A percentile compares a stretch with the other conserved stretches of the same genome.
Evolutionary conservation across 164 flowering plant genomes (phyloP).

Genomic region (Kalanchoe fedtschenkoi): DNA sequence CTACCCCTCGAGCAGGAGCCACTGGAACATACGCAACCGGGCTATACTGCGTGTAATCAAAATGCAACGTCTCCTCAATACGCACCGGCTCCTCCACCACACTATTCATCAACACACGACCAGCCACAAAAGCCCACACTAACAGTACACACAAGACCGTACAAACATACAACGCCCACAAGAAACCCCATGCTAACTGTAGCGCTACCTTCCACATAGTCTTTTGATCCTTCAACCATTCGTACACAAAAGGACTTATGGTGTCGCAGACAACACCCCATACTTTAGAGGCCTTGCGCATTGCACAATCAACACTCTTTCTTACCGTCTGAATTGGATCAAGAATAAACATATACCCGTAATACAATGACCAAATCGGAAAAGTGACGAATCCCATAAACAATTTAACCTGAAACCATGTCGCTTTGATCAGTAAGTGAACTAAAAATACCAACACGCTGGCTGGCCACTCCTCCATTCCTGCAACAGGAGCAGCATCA

Average conservation of each 20-base stretch:
- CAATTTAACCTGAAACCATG: conserved; percentile 36
- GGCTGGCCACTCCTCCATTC: conserved; percentile 1
- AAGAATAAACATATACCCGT: conserved; percentile 19
- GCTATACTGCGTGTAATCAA: conserved; percentile 47
- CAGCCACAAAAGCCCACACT: conserved; percentile 30
- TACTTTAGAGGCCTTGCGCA: conserved; percentile 11
- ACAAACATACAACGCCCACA: conserved; percentile 47
- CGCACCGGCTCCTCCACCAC: conserved; percentile 58
- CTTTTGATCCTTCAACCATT: conserved; percentile 20
- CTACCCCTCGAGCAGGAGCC: conserved; percentile 11
- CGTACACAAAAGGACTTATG: conserved; percentile 13
- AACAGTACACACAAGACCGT: conserved; percentile 33
- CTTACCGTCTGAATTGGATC: conserved; percentile 26
- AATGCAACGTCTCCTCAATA: conserved; percentile 34
- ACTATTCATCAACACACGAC: conserved; percentile 33
- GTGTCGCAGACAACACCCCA: conserved; percentile 12
- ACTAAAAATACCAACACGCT: conserved; percentile 21
- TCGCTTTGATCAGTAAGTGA: conserved; percentile 27
- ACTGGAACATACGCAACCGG: conserved; percentile 55
- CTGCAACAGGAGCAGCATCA: background rate
- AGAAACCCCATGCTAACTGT: conserved; percentile 35
- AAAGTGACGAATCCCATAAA: conserved; percentile 24
- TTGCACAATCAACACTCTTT: conserved; percentile 10
- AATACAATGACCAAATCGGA: conserved; percentile 33
- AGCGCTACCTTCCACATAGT: conserved; percentile 19